Conservation (phyloP, 495 filamentous ascomycete species). For the Penicillium atrosanguineum region DNA sequence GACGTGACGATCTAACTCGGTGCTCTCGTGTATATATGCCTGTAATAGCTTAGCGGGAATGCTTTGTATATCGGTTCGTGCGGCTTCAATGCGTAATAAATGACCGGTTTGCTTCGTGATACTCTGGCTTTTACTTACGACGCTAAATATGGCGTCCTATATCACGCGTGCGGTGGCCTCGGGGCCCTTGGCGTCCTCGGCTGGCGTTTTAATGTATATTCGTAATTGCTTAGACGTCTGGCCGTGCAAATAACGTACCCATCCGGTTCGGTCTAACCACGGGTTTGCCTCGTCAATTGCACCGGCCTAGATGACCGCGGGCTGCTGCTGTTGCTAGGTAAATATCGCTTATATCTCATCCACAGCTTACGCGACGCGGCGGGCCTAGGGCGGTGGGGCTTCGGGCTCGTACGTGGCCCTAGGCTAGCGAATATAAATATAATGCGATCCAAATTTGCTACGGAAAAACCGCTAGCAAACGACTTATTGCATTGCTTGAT, state of each 20-base stretch:
- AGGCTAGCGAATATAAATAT: not conserved
- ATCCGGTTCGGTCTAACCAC: not conserved
- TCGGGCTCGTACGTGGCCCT: not conserved
- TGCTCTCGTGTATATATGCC: not conserved
- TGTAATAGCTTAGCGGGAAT: slow-evolving; percentile 1
- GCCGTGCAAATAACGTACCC: not conserved
- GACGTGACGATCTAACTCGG: slow-evolving; percentile 1
- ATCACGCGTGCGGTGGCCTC: not conserved
- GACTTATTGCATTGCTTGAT: not conserved
- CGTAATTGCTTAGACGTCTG: not conserved
- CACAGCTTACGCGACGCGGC: not conserved
- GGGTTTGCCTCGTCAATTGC: not conserved
- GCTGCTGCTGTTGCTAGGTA: not conserved
- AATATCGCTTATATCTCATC: not conserved
- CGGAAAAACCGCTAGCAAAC: not conserved
- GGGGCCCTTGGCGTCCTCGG: not conserved
- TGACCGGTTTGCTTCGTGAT: not conserved
- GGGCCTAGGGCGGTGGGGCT: not conserved
- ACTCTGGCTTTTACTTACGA: not conserved
- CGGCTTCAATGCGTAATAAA: slow-evolving; percentile 2
- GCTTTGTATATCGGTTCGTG: not conserved
- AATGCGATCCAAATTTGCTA: not conserved
- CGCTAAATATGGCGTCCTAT: not conserved
- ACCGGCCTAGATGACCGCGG: not conserved
- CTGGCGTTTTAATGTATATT: not conserved